Conservation (phyloP, 2,329 filamentous ascomycete species). For the Chrysoporthe austroafricana region DNA sequence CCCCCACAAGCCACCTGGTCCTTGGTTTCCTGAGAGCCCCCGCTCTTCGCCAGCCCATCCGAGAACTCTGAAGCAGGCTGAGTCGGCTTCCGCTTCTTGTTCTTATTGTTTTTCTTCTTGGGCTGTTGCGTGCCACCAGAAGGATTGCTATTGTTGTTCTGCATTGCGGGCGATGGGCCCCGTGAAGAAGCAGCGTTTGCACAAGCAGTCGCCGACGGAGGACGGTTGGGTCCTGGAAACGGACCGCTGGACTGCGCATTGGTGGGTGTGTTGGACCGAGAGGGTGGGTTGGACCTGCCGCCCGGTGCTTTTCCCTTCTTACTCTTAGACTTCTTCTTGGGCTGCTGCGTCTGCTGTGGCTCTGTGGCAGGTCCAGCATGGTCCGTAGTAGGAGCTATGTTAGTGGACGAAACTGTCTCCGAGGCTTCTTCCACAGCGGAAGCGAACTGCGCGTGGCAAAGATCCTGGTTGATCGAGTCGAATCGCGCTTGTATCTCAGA, state of each 20-base stretch:
- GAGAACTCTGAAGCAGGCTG: background rate
- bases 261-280: conserved; percentile 8
- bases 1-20: conserved; percentile 1
- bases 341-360: conserved; percentile 2
- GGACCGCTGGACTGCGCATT: conserved; percentile 7
- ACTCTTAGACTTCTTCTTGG: conserved; percentile 12
- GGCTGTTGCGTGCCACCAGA: conserved; percentile 4
- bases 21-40: conserved; percentile 9
- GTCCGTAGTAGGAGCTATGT: no score
- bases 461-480: background rate
- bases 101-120: conserved; percentile 17
- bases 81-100: conserved; percentile 23
- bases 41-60: conserved; percentile 15
- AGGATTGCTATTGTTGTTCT: background rate
- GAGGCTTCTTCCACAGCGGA: background rate
- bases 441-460: background rate
- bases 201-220: conserved; percentile 4
- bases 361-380: background rate
- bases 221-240: conserved; percentile 1
- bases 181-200: conserved; percentile 4
- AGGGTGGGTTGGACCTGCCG: background rate
- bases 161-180: conserved; percentile 5
- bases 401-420: background rate
- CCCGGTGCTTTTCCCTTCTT: conserved; percentile 17
- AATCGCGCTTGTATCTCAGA: conserved; percentile 15